Evolutionary conservation across 139 green algal species (phyloP).

Genomic region (Picochlorum sp.): DNA sequence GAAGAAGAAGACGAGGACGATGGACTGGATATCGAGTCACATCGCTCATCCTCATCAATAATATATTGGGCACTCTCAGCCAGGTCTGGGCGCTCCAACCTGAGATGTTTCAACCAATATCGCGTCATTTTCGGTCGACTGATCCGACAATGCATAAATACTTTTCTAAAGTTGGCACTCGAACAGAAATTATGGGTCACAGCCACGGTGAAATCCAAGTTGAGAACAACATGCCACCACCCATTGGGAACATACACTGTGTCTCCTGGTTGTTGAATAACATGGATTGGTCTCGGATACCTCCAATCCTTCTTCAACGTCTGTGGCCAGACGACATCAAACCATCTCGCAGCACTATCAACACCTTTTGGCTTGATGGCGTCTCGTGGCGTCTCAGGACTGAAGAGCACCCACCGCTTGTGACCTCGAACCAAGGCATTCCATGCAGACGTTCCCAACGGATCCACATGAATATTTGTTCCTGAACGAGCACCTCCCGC

Average conservation of each 20-base stretch:
- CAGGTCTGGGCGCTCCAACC: constrained; percentile 48
- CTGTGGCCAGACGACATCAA: constrained; percentile 51
- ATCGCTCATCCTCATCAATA: background rate
- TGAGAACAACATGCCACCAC: constrained; percentile 76
- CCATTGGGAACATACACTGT: constrained; percentile 67
- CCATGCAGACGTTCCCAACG: constrained; percentile 76
- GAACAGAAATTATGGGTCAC: constrained; percentile 70
- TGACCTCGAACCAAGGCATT: constrained; percentile 63
- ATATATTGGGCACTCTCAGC: constrained; percentile 33
- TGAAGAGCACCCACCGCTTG: constrained; percentile 78
- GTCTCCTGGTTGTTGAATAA: constrained; percentile 62
- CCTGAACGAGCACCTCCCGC: constrained; percentile 57
- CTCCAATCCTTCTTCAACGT: constrained; percentile 45
- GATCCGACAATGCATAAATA: constrained; percentile 52
- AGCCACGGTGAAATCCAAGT: constrained; percentile 66
- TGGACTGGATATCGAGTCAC: background rate
- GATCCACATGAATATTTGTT: constrained; percentile 71
- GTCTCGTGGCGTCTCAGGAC: constrained; percentile 33
- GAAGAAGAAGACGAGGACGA: background rate
- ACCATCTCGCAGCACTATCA: constrained; percentile 78
- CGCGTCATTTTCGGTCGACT: constrained; percentile 68
- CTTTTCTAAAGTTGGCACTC: constrained; percentile 59
- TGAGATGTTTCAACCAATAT: constrained; percentile 52
- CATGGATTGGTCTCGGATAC: constrained; percentile 31
- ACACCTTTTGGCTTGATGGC: constrained; percentile 54